These are phyloP conservation scores for Metschnikowia proteae DNA, from an alignment of 805 yeast genomes.

Conservation along the genomic window DNA sequence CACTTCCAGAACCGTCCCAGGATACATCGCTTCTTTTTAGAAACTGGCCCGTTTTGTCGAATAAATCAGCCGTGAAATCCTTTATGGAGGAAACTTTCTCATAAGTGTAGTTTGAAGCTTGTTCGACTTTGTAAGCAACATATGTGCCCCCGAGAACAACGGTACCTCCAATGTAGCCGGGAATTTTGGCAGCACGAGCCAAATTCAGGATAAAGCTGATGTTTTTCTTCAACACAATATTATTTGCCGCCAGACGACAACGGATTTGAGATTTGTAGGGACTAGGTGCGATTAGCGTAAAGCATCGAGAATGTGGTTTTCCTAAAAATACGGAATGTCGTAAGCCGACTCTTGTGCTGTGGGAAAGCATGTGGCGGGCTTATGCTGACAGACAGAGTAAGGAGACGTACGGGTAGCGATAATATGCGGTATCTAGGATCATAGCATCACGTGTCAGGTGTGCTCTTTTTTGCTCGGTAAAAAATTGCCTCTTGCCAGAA, in stretches of 20 bases:
- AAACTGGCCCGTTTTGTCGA: conserved; percentile 47
- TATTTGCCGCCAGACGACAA: conserved; percentile 9
- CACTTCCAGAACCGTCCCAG: conserved; percentile 18
- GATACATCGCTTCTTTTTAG: conserved; percentile 27
- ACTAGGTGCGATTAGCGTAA: conserved; percentile 2
- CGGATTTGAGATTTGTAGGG: conserved; percentile 4
- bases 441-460: neutral
- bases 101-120: conserved; percentile 67
- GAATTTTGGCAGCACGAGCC: conserved; percentile 54
- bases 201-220: conserved; percentile 46
- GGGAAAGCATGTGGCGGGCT: neutral
- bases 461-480: neutral
- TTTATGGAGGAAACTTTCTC: conserved; percentile 61
- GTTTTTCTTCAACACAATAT: conserved; percentile 20
- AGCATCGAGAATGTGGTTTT: neutral
- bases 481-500: conserved; percentile 33
- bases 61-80: conserved; percentile 56
- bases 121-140: conserved; percentile 86
- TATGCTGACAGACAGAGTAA: neutral
- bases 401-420: neutral
- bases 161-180: conserved; percentile 86
- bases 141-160: conserved; percentile 94
- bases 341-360: neutral
- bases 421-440: neutral
- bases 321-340: neutral